These are phyloP conservation scores for Eucalyptus tenuipes DNA, from an alignment of 345 rosid species.

Conservation along the genomic window DNA sequence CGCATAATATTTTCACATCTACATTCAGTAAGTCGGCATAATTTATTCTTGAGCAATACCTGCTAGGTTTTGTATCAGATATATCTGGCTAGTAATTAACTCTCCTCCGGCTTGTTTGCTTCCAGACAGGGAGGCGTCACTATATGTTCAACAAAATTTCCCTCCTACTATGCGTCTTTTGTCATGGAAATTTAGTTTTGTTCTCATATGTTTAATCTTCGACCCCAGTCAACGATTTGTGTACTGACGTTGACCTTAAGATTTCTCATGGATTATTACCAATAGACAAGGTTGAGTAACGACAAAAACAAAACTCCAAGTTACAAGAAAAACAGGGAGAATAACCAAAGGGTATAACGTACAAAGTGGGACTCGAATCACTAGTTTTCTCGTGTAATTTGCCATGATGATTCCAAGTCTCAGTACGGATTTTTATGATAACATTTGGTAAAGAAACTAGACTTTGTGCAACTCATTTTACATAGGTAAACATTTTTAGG, in stretches of 20 bases:
- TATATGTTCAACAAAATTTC: neutral
- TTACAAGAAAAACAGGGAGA: neutral
- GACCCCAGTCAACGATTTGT: neutral
- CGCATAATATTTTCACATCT: neutral
- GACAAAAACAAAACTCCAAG: neutral
- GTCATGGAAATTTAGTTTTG: neutral
- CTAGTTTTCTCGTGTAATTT: neutral
- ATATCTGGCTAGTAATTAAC: neutral
- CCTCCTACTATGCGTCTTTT: neutral
- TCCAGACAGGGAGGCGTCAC: neutral
- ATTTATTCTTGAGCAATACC: neutral
- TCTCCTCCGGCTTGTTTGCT: neutral
- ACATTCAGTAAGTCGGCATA: neutral
- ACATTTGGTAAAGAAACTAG: neutral
- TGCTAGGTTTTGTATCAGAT: neutral
- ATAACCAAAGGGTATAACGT: neutral
- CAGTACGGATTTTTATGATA: neutral
- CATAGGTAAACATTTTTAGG: neutral
- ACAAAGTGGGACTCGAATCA: neutral
- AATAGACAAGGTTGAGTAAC: neutral
- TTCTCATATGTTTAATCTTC: neutral
- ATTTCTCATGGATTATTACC: neutral
- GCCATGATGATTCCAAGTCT: neutral
- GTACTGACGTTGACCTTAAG: neutral
- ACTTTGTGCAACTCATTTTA: neutral